Base-by-base conservation (phyloP, 2,329 filamentous ascomycete species). In the Coniochaeta prunicola region DNA sequence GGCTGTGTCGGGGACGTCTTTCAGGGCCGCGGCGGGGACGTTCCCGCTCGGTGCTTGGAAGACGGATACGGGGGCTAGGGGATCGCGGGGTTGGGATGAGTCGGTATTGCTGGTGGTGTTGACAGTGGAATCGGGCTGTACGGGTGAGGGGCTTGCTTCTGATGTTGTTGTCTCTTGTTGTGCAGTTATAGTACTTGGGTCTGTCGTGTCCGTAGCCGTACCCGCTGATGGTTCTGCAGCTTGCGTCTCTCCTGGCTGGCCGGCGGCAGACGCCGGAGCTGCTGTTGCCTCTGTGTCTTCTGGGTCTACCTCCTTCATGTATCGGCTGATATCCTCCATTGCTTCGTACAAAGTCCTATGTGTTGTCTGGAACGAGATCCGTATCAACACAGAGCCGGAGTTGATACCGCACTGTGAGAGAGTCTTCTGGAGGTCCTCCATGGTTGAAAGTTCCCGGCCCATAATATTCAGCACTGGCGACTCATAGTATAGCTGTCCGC, bases 381-480 rank as follows among this genome's bases (percentile, higher is more conserved):
- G 83, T 58, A 99, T 80, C 58, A 96, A 75, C 4, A 90, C 87
- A 67, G 83, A 93, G 6, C 94, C 93, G 54, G 85, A 88, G 69
- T 92, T 96, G 67, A 96, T 88, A 0, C 94, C 94, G 19, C 97
- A 76, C 70, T 96, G 91, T 5, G 86, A 87, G 53, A 99, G 74
- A 1, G 91, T 92, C 78, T 96, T 96, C 71, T 97, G 91, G 59
- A 97, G 81, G 67, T 96, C 92, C 19, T 79, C 78, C 66, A 97
- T 90, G 0, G 83, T 86, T 2, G 87, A 82, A 17, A 96, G 74
- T 65, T 93, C 90, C 66, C 90, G 82, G 10, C 89, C 90, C 81
- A 96, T 88, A 62, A 96, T 83, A 63, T 92, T 88, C 58, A 97
- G 74, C 17, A 92, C 86, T 0, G 94, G 94, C 63, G 86, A 88